phyloP scores from a whole-genome alignment of 306 rosid genomes.

The Quercus suber region DNA sequence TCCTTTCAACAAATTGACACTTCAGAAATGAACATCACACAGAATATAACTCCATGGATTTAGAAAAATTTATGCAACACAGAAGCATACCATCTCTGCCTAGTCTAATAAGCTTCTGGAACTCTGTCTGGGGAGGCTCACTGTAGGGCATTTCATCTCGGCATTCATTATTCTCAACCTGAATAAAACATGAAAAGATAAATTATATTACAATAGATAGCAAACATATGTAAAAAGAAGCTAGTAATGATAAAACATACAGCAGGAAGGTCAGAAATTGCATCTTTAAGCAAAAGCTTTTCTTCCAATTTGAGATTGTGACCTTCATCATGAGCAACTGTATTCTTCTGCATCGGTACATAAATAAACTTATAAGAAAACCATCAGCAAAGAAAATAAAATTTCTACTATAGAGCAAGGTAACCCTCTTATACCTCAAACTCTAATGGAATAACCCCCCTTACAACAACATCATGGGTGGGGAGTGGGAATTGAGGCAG shows the following conservation, averaged over 20 bases:
- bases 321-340: conserved; percentile 60
- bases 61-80: not conserved
- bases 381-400: not conserved
- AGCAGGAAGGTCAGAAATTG: conserved; percentile 75
- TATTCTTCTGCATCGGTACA: conserved; percentile 35
- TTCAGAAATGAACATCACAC: not conserved
- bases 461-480: conserved; percentile 66
- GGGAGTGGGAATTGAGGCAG: conserved; percentile 85
- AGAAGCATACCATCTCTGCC: conserved; percentile 43
- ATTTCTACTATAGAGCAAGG: not conserved
- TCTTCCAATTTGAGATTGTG: conserved; percentile 23
- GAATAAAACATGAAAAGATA: not conserved
- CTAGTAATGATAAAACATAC: conserved; percentile 26
- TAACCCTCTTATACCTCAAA: conserved; percentile 51
- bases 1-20: not conserved
- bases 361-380: too few species aligned
- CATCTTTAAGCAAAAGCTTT: conserved; percentile 62
- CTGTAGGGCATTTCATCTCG: conserved; percentile 50
- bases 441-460: conserved; percentile 65
- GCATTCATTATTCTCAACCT: conserved; percentile 56
- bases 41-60: not conserved
- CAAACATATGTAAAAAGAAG: not conserved
- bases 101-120: conserved; percentile 56
- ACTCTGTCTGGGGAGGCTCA: conserved; percentile 44
- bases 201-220: not conserved